Evolutionary conservation across 225 moss, liverwort and hornwort genomes (phyloP).

Genomic region (Antitrichia curtipendula): DNA sequence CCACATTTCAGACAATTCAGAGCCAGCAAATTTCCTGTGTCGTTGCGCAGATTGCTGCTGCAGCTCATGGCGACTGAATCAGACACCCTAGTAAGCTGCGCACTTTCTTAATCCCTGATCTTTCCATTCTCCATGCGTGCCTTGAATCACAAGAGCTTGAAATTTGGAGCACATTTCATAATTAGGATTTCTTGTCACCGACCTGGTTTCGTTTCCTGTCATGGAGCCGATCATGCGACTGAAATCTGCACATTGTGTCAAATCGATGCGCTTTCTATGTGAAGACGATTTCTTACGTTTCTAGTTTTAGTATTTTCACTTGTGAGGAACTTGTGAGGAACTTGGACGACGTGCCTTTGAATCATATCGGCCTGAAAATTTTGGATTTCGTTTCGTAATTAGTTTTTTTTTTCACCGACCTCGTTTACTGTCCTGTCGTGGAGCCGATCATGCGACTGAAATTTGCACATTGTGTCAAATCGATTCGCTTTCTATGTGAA

Average conservation of each 20-base stretch:
- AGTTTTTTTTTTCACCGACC: neutral
- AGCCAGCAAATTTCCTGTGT: neutral
- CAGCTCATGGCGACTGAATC: conserved; percentile 21
- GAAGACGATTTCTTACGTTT: too few species aligned
- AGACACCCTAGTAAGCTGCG: neutral
- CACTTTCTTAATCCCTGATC: neutral
- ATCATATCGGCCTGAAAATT: neutral
- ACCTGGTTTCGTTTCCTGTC: neutral
- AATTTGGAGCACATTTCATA: neutral
- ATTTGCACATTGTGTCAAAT: neutral
- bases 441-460: neutral
- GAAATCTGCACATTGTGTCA: too few species aligned
- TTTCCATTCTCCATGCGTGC: neutral
- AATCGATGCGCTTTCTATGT: too few species aligned
- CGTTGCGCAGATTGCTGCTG: neutral
- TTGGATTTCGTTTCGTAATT: neutral
- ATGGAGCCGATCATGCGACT: neutral
- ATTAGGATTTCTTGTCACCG: neutral
- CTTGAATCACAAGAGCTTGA: neutral
- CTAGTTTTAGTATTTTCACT: too few species aligned
- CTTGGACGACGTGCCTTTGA: too few species aligned
- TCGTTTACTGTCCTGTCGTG: neutral
- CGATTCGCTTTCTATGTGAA: neutral
- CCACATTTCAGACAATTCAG: neutral
- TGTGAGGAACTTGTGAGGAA: too few species aligned